Base-by-base conservation (phyloP, 305 asterid genomes). In the Ajuga reptans region DNA sequence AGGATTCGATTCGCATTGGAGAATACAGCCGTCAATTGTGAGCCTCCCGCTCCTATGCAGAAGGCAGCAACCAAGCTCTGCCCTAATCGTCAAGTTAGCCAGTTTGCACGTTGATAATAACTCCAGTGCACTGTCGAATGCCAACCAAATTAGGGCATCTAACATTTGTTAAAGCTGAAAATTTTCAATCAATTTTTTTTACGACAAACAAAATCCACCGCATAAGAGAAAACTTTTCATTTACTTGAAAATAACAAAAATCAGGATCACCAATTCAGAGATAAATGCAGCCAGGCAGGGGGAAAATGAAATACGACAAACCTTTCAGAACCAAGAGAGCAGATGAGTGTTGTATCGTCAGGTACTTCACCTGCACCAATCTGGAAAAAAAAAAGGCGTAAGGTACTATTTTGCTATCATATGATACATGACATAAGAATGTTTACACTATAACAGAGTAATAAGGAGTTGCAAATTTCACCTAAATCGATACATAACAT, bases 41-140 rank as follows among this genome's bases (percentile, higher is more conserved):
- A 92, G 85, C 85, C 84, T 85, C 60, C 98, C 98, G 24, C 97
- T 86, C 73, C 98, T 80, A 69, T 92, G 98, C 74, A 92, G 95
- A 56, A 92, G 81, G 79, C 98, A 92, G 79, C 98, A 92, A 33
- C 97, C 97, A 0, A 92, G 94, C 83, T 92, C 97, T n/a, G 97
- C 84, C 77, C 95, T 84, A 78, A 90, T 93, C 0, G 98, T 90
- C 81, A 90, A 78, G 79, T 92, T 92, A 12, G 96, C 80, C 64
- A 92, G 75, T 73, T 92, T 92, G 85, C 98, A 92, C 0, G 92
- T 87, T 8, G 97, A 88, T 73, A 84, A 57, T 57, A 92, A 70
- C 84, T 92, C 98, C 81, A 92, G 74, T 57, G 96, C 98, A 66
- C 98, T 92, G 94, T 72, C 47, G 76, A 81, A 71, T 34, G 75